A percentile compares a stretch with the other conserved stretches of the same genome.
Conservation (phyloP, 2,329 filamentous ascomycete species). For the Purpureocillium takamizusanense region DNA sequence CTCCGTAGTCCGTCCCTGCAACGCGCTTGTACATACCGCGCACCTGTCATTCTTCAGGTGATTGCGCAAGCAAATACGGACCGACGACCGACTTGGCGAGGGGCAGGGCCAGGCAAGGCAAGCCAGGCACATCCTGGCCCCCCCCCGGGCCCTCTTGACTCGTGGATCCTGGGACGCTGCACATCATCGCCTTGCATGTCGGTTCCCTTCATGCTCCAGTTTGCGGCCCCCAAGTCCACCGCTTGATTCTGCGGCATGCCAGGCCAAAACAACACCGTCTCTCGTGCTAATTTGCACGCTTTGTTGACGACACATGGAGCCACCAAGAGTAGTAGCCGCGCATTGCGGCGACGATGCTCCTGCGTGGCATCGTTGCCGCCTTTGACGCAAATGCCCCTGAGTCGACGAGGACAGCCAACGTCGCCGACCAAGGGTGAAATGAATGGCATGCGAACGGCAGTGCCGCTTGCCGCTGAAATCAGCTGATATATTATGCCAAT, state of each 20-base stretch:
- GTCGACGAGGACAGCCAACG: no score
- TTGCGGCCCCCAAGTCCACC: not conserved
- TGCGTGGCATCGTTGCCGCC: not conserved
- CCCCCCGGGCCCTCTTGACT: slow-evolving; percentile 13
- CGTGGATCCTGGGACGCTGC: slow-evolving; percentile 18
- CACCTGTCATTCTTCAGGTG: slow-evolving; percentile 1
- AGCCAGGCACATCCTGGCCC: not conserved
- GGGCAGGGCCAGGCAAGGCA: slow-evolving; percentile 7
- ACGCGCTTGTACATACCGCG: not conserved
- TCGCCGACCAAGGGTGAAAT: no score
- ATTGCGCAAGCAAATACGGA: slow-evolving; percentile 4
- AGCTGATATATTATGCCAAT: no score
- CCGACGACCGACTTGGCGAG: slow-evolving; percentile 4
- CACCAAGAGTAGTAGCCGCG: no score
- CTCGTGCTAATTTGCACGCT: not conserved
- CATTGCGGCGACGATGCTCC: not conserved
- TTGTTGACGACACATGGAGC: no score
- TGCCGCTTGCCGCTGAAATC: no score
- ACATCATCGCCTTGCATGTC: slow-evolving; percentile 15
- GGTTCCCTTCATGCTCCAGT: slow-evolving; percentile 3
- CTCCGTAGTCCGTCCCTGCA: no score
- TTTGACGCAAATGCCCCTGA: no score
- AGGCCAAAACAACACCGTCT: no score
- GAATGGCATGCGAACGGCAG: no score
- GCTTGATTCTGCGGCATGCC: not conserved